Base-by-base conservation (phyloP, 2,329 filamentous ascomycete genomes). In the Alternaria angustiovoidea region DNA sequence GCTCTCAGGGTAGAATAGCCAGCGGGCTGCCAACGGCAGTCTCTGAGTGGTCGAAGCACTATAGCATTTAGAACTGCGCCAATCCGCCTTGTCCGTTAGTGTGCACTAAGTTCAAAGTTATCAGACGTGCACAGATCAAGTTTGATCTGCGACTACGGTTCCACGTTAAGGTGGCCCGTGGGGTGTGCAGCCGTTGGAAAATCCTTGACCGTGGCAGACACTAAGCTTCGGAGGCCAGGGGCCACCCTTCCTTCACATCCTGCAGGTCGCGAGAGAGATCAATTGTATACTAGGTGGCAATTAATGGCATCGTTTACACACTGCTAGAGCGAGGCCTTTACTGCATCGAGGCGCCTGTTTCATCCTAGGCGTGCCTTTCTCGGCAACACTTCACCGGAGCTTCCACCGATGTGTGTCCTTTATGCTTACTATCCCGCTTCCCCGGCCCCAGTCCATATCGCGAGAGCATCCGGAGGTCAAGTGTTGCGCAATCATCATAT, bases 121-220 rank as follows among this genome's bases (percentile, higher is more conserved):
- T 55, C 65, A 65, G 55, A 63, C 59, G 59, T 60, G 62, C 61
- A 67, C 66, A 65, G 60, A 52, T 59, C 65, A 61, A 60, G 62
- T 48, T 61, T 69, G 75, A 78, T 76, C 72, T 76, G 66, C 75
- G 48, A 63, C 69, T 65, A 71, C 66, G 70, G 68, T 64, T 69
- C 68, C 69, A 74, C 71, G 70, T 71, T 71, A 61, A 63, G 44
- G 59, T 60, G 63, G 54, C 58, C 65, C 68, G 68, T 74, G 70
- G 70, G 68, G 66, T 66, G 67, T 66, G 70, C 63, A 57, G 62
- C 69, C 69, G 70, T 69, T 71, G 60, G 61, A 61, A 57, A 30
- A 51, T 53, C 60, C 70, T 65, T 62, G 66, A 42, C 24, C 51
- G 43, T 58, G 56, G 62, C 65, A 70, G 64, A 69, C 64, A 69